These are phyloP conservation scores for Fraxinus baroniana DNA, from an alignment of 305 asterid species.

Conservation along the genomic window DNA sequence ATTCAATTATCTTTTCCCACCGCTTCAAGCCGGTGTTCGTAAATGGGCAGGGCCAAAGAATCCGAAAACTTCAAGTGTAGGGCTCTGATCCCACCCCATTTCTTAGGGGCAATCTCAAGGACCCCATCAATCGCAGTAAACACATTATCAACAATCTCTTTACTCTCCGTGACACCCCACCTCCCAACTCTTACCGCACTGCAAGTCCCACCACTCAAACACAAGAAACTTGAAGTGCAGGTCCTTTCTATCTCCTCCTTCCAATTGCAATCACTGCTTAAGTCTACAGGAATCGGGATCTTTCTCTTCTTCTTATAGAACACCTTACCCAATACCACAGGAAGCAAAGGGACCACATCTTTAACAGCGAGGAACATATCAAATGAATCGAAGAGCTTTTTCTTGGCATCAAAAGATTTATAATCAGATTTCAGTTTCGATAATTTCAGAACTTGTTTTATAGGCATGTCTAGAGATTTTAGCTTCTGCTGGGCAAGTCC, in stretches of 20 bases:
- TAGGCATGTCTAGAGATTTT: constrained; percentile 34
- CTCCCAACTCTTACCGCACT: constrained; percentile 62
- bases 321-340: constrained; percentile 63
- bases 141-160: constrained; percentile 70
- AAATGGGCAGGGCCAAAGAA: constrained; percentile 80
- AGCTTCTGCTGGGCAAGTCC: constrained; percentile 50
- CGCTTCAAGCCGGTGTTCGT: constrained; percentile 28
- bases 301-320: constrained; percentile 74
- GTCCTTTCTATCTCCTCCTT: constrained; percentile 71
- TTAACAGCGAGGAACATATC: constrained; percentile 59
- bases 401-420: constrained; percentile 59
- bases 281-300: constrained; percentile 63
- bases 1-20: neutral
- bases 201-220: constrained; percentile 79
- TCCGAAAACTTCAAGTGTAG: constrained; percentile 78
- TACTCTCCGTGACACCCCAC: constrained; percentile 40
- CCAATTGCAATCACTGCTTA: constrained; percentile 52
- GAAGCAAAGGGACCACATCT: constrained; percentile 48
- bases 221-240: constrained; percentile 48
- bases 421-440: constrained; percentile 66
- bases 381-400: constrained; percentile 46
- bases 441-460: constrained; percentile 49
- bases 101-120: constrained; percentile 53
- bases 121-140: constrained; percentile 53
- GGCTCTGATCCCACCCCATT: constrained; percentile 68